Conservation (phyloP, 345 rosid genomes). For the Ricinus communis region DNA sequence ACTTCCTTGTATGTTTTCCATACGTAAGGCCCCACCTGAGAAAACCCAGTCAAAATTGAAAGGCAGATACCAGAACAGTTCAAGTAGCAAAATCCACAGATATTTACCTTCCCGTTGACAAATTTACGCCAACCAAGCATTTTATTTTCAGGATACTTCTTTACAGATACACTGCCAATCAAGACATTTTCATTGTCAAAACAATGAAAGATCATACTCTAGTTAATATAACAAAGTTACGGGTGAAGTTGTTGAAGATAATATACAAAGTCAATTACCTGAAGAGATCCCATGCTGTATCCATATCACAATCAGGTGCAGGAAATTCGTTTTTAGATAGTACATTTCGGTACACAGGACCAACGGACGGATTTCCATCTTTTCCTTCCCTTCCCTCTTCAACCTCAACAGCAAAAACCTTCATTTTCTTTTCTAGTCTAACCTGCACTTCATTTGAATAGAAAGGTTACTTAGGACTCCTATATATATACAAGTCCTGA, state of each 20-base stretch:
- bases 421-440: constrained; percentile 35
- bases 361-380: constrained; percentile 77
- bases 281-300: constrained; percentile 85
- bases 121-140: constrained; percentile 93
- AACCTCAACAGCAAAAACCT: constrained; percentile 65
- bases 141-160: constrained; percentile 56
- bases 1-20: constrained; percentile 91
- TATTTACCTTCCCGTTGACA: constrained; percentile 65
- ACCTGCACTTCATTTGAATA: constrained; percentile 5
- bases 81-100: not conserved
- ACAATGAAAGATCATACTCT: no score
- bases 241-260: no score
- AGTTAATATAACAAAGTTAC: no score
- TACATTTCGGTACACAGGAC: constrained; percentile 78
- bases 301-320: constrained; percentile 44
- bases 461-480: not conserved
- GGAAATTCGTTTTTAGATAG: constrained; percentile 66
- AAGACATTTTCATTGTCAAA: constrained; percentile 6
- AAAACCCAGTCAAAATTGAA: not conserved
- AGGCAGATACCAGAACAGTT: not conserved
- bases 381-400: constrained; percentile 74
- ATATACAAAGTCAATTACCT: constrained; percentile 58
- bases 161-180: constrained; percentile 52
- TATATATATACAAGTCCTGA: not conserved
- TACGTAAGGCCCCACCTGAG: constrained; percentile 76